Base-by-base conservation (phyloP, 441 rosid genomes). In the Adansonia gregorii region DNA sequence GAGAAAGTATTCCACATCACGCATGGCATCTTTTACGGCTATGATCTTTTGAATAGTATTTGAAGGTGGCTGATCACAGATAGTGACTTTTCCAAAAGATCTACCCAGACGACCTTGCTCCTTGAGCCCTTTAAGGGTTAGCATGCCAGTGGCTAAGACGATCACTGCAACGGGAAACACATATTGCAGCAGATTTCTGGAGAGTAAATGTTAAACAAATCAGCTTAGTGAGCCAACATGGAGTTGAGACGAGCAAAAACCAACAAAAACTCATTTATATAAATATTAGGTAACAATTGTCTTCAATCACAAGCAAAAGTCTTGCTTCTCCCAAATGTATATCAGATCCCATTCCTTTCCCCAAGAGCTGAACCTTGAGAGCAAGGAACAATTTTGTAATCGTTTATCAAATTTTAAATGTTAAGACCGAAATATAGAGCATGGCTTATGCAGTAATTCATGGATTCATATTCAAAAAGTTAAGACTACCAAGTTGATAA, bases 81-180 rank as follows among this genome's bases (percentile, higher is more conserved):
- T 91, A 1, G 94, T 94, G 83, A 96, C 84, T 82, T 84, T 88
- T 71, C 99, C 98, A 76, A 92, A 96, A 55, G 83, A 89, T 87
- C 95, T 92, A 72, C 98, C 99, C 65, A 96, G 87, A 78, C 99
- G 97, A 43, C 98, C 98, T 88, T 96, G 99, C 83, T 87, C 87
- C 86, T 90, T 90, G n/a, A 96, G 91, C 76, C 99, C 93, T 86
- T 93, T 96, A 19, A 96, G 78, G 11, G 94, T 92, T 70, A 96
- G 89, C 98, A 96, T 96, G 61, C 85, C 86, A 79, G 89, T 84
- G 56, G 97, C 95, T 82, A 90, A 82, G 76, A 90, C 83, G 76
- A 90, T 86, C 86, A 95, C 77, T 35, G 83, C 74, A 69, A 82
- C 83, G 2, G 97, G 98, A 82, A 96, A 85, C 72, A 93, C 82